A percentile compares a stretch with the other conserved stretches of the same genome.
phyloP scores from a whole-genome alignment of 352 stramenopile genomes.

The Phytophthora brassicae region DNA sequence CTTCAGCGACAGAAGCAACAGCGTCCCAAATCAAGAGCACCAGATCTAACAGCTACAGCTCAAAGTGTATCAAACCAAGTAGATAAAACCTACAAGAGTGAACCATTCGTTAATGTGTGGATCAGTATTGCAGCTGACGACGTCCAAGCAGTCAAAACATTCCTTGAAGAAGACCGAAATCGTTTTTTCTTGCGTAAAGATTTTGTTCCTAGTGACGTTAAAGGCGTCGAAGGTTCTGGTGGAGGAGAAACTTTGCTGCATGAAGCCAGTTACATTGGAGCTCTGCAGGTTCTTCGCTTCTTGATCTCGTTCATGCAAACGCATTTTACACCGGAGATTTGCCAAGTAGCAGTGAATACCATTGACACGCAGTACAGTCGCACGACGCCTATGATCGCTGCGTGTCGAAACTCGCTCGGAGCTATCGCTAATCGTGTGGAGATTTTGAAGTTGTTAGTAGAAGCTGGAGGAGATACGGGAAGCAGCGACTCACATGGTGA shows the following conservation, averaged over 20 bases:
- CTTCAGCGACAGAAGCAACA: slow-evolving; percentile 22
- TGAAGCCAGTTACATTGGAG: slow-evolving; percentile 45
- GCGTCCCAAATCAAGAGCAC: slow-evolving; percentile 12
- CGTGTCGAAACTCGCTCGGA: slow-evolving; percentile 53
- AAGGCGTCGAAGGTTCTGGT: slow-evolving; percentile 10
- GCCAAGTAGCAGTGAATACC: slow-evolving; percentile 37
- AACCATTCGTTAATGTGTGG: slow-evolving; percentile 37
- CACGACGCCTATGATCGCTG: slow-evolving; percentile 60
- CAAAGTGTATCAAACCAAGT: slow-evolving; percentile 9
- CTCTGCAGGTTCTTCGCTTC: slow-evolving; percentile 34
- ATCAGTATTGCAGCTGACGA: slow-evolving; percentile 44
- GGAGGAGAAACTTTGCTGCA: slow-evolving; percentile 53
- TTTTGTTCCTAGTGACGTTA: not conserved
- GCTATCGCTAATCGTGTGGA: slow-evolving; percentile 40
- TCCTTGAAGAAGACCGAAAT: slow-evolving; percentile 33
- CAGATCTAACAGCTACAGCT: slow-evolving; percentile 4
- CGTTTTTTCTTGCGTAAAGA: slow-evolving; percentile 43
- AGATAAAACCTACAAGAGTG: not conserved
- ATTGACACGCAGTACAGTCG: slow-evolving; percentile 54
- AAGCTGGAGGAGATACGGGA: slow-evolving; percentile 43
- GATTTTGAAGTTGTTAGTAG: slow-evolving; percentile 53
- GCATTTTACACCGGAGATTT: slow-evolving; percentile 32
- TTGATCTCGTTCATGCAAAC: slow-evolving; percentile 42
- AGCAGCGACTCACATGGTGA: slow-evolving; percentile 58
- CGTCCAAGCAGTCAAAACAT: slow-evolving; percentile 25